A percentile compares a stretch with the other conserved stretches of the same genome.
Evolutionary conservation across 2,329 filamentous ascomycete genomes (phyloP).

Genomic region (Penicillium polonicum): DNA sequence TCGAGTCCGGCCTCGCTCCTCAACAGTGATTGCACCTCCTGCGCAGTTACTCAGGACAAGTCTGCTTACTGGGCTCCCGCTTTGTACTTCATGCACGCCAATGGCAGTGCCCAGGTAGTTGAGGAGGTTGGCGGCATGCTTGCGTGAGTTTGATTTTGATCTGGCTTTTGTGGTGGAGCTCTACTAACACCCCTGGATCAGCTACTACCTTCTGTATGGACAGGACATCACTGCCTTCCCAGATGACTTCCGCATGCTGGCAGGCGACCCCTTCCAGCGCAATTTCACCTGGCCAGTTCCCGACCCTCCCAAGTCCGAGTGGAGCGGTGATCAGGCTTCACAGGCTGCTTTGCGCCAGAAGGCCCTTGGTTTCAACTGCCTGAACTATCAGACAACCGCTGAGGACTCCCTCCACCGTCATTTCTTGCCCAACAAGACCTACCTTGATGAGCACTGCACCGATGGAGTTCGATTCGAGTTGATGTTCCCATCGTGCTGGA

Average conservation of each 20-base stretch:
- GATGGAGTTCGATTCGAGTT: slow-evolving; percentile 80
- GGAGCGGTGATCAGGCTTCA: slow-evolving; percentile 63
- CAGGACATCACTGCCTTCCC: slow-evolving; percentile 71
- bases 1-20: slow-evolving; percentile 59
- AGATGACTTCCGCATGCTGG: slow-evolving; percentile 74
- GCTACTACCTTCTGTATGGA: slow-evolving; percentile 80
- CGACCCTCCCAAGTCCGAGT: slow-evolving; percentile 67
- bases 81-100: slow-evolving; percentile 72
- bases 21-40: slow-evolving; percentile 72
- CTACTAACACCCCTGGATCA: slow-evolving; percentile 32
- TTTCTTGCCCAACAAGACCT: slow-evolving; percentile 74
- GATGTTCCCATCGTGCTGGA: slow-evolving; percentile 89
- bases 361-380: slow-evolving; percentile 89
- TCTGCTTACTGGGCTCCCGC: slow-evolving; percentile 86
- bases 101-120: slow-evolving; percentile 67
- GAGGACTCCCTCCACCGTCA: slow-evolving; percentile 81
- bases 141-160: slow-evolving; percentile 58
- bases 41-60: slow-evolving; percentile 74
- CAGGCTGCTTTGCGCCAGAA: slow-evolving; percentile 74
- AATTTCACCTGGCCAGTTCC: slow-evolving; percentile 69
- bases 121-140: slow-evolving; percentile 78
- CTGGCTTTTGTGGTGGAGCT: slow-evolving; percentile 3
- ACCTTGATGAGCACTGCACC: slow-evolving; percentile 75
- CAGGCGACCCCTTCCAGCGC: slow-evolving; percentile 67
- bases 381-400: slow-evolving; percentile 68